These are phyloP conservation scores for Rhizopogon vesiculosus DNA, from an alignment of 768 basidiomycete genomes.

Conservation along the genomic window DNA sequence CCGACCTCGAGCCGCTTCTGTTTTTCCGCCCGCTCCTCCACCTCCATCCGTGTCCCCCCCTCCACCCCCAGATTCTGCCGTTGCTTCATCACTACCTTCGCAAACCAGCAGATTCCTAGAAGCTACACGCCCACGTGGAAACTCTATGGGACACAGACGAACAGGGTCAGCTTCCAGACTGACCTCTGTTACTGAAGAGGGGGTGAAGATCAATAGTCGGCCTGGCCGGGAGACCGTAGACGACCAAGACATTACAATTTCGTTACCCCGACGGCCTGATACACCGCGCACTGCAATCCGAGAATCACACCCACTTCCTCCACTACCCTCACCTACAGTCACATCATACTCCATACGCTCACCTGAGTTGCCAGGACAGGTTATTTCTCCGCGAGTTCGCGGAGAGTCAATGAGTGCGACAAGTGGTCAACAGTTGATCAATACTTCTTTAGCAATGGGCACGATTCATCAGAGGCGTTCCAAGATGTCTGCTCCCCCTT, in stretches of 20 bases:
- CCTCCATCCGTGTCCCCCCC: slow-evolving; percentile 60
- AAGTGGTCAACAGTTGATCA: slow-evolving; percentile 44
- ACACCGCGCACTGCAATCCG: slow-evolving; percentile 38
- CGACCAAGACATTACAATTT: slow-evolving; percentile 22
- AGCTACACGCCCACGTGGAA: slow-evolving; percentile 39
- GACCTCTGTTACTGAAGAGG: slow-evolving; percentile 61
- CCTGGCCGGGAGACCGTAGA: slow-evolving; percentile 17
- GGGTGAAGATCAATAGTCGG: slow-evolving; percentile 31
- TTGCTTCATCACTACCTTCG: slow-evolving; percentile 25
- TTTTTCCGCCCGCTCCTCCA: slow-evolving; percentile 60
- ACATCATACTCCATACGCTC: slow-evolving; percentile 29
- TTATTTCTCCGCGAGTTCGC: slow-evolving; percentile 46
- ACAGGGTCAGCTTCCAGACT: slow-evolving; percentile 55
- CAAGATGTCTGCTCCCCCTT: slow-evolving; percentile 60
- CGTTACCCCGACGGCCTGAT: slow-evolving; percentile 32
- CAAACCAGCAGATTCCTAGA: slow-evolving; percentile 30
- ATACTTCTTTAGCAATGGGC: slow-evolving; percentile 53
- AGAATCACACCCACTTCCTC: slow-evolving; percentile 66
- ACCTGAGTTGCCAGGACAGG: slow-evolving; percentile 46
- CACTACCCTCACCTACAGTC: slow-evolving; percentile 48
- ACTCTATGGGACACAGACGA: slow-evolving; percentile 48
- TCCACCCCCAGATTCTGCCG: slow-evolving; percentile 40
- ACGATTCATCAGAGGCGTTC: slow-evolving; percentile 65
- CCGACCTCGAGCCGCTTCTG: slow-evolving; percentile 52
- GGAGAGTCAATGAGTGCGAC: slow-evolving; percentile 42